A percentile compares a stretch with the other conserved stretches of the same genome.
phyloP scores from a whole-genome alignment of 371 early-diverging fungal genomes.

The Mortierella sp. region DNA sequence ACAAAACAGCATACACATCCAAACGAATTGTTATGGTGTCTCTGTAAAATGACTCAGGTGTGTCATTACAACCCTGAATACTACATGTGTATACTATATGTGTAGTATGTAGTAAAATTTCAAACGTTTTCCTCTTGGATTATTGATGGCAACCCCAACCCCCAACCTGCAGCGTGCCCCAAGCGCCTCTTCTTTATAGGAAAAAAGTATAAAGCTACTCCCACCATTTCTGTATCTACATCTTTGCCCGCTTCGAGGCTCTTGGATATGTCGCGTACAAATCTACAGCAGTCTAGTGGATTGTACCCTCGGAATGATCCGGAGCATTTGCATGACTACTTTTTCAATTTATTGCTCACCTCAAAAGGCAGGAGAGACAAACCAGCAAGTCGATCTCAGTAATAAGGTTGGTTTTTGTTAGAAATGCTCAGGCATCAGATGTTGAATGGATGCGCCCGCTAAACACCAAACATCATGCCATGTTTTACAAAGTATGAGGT shows the following conservation, averaged over 20 bases:
- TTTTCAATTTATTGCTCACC: slow-evolving; percentile 30
- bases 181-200: too few relatives aligned
- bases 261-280: not conserved
- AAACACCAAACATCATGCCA: too few relatives aligned
- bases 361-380: slow-evolving; percentile 27
- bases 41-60: slow-evolving; percentile 23
- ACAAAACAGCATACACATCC: not conserved
- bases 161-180: too few relatives aligned
- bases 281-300: not conserved
- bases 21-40: not conserved
- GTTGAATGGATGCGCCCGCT: too few relatives aligned
- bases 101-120: not conserved
- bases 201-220: too few relatives aligned
- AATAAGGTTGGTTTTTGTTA: not conserved
- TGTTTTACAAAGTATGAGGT: too few relatives aligned
- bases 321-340: slow-evolving; percentile 25
- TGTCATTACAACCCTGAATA: slow-evolving; percentile 7
- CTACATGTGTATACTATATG: not conserved
- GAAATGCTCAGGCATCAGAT: too few relatives aligned
- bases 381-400: not conserved
- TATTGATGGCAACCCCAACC: not conserved
- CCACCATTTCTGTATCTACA: too few relatives aligned
- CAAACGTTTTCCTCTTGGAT: not conserved
- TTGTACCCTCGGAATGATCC: slow-evolving; percentile 28
- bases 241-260: too few relatives aligned